These are phyloP conservation scores for Candida andamanensis DNA, from an alignment of 805 yeast species.

Conservation along the genomic window DNA sequence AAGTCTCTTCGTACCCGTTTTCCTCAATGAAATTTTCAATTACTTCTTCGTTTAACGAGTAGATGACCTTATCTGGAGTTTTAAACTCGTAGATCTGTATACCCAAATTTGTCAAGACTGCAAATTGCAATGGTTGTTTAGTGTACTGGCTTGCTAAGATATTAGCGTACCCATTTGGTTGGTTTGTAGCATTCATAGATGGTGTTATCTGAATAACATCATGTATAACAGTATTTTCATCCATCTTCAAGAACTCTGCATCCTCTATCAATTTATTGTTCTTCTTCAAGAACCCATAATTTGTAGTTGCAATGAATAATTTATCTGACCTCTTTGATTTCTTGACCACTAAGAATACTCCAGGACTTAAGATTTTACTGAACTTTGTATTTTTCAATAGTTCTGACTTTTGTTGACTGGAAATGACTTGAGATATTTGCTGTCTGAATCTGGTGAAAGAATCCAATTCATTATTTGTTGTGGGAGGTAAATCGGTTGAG, in stretches of 20 bases:
- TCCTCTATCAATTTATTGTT: constrained; percentile 72
- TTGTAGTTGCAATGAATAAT: constrained; percentile 74
- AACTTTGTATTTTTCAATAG: constrained; percentile 55
- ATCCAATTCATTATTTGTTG: constrained; percentile 35
- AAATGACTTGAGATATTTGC: constrained; percentile 32
- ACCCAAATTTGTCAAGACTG: constrained; percentile 76
- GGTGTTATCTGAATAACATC: constrained; percentile 70
- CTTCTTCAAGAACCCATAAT: constrained; percentile 76
- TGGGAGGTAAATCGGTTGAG: constrained; percentile 38
- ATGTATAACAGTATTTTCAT: constrained; percentile 44
- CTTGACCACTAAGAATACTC: constrained; percentile 71
- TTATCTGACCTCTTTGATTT: constrained; percentile 42
- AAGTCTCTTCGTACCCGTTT: constrained; percentile 85
- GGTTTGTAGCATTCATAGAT: constrained; percentile 62
- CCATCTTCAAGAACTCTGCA: constrained; percentile 58
- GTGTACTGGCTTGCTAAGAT: constrained; percentile 83
- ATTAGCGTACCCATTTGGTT: constrained; percentile 81
- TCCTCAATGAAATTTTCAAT: constrained; percentile 66
- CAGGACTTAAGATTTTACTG: constrained; percentile 71
- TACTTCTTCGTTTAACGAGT: constrained; percentile 59
- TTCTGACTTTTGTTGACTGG: constrained; percentile 45
- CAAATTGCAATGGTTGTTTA: constrained; percentile 61
- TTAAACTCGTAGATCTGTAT: constrained; percentile 71
- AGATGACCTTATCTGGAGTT: constrained; percentile 75
- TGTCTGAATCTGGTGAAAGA: constrained; percentile 38